Evolutionary conservation across 441 rosid species (phyloP), one percentile per base, ranked within the genome.

Genomic region (Gossypium lobatum): DNA sequence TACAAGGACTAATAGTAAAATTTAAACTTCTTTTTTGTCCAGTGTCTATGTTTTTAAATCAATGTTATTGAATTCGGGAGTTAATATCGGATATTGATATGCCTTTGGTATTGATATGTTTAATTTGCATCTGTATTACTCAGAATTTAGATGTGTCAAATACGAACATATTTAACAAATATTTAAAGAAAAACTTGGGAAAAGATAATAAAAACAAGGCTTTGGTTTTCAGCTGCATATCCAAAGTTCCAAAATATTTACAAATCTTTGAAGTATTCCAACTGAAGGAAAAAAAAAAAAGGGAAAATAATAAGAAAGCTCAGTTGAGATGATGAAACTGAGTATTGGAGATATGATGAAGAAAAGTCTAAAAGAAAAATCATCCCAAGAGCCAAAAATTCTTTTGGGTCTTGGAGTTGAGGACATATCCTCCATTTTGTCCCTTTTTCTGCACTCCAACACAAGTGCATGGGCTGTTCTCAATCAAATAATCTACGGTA

Each of bases 321-420:
- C 61, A 55, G 61, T 20, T 55, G 28, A 55, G 61, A 55, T 20
- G 17, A 50, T 3, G 11, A 39, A 39, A 39, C 45, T 39, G 45
- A 39, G 45, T 3, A 10, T 9, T n/a, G 18, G 16, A 14, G 26
- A 0, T 18, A 20, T 20, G 26, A 55, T 3, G 26, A 8, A 37
- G 45, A 37, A 55, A 55, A 20, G 13, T 55, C 9, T 11, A 25
- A 60, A 55, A 26, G 45, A 6, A 17, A 55, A 59, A 34, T 82
- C 77, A 93, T 18, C 97, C 97, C 67, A 94, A 83, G 14, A 92
- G 95, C 97, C 98, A 95, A 84, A 91, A 92, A 75, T 95, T 95
- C 80, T 84, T 89, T 46, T 84, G 93, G 28, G 94, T 88, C 85
- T 88, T 95, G 42, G 94, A 85, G 75, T 92, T 95, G 75, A 91